Percentiles rank a stretch among this genome's conserved stretches.
Conservation (phyloP, 1,284 basidiomycete genomes). For the Ceratobasidium sp. region DNA sequence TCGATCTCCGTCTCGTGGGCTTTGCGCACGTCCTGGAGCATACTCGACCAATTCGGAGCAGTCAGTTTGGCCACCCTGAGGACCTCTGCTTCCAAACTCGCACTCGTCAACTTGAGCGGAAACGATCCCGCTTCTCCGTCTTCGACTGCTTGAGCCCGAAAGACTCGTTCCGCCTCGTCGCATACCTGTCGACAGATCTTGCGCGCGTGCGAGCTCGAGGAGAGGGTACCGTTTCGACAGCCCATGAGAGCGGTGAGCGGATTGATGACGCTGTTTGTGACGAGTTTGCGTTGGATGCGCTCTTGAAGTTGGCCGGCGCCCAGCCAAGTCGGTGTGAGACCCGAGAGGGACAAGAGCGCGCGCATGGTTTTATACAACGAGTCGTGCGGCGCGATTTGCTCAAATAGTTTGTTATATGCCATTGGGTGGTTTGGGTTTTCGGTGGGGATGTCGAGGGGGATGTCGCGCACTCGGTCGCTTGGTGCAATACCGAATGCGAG, state of each 20-base stretch:
- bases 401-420: conserved; percentile 8
- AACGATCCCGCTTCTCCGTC: conserved; percentile 14
- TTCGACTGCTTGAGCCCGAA: conserved; percentile 59
- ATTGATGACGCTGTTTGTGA: conserved; percentile 86
- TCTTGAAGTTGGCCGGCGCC: conserved; percentile 75
- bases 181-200: conserved; percentile 62
- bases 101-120: conserved; percentile 45
- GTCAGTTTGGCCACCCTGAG: conserved; percentile 64
- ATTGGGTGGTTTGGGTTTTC: background rate
- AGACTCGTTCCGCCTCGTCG: conserved; percentile 65
- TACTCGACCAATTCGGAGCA: conserved; percentile 74
- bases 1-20: conserved; percentile 76
- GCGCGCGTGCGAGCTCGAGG: conserved; percentile 55
- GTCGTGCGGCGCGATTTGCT: conserved; percentile 45
- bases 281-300: conserved; percentile 81
- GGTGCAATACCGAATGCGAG: conserved; percentile 83
- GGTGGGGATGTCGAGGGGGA: conserved; percentile 8
- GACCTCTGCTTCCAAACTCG: conserved; percentile 55
- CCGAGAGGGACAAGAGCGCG: conserved; percentile 63
- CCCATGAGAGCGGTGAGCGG: conserved; percentile 84
- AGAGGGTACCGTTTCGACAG: conserved; percentile 81
- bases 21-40: conserved; percentile 71
- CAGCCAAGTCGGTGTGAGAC: conserved; percentile 70
- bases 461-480: conserved; percentile 2
- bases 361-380: conserved; percentile 74